Conservation (phyloP, 495 filamentous ascomycete species). For the Cairneyella variabilis region DNA sequence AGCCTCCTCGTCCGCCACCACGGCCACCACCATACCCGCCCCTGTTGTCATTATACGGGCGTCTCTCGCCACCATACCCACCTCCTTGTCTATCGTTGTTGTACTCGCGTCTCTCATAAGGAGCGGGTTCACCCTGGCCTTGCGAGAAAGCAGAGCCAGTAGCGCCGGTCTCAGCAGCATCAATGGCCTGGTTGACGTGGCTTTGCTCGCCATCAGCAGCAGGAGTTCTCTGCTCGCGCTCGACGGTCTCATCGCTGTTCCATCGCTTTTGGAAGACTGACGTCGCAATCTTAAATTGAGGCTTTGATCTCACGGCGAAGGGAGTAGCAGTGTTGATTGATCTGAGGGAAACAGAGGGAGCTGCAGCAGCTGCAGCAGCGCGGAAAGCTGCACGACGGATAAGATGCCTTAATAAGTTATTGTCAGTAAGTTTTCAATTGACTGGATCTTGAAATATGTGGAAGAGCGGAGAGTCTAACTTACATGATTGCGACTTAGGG, state of each 20-base stretch:
- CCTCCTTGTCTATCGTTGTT: neutral
- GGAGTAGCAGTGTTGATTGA: conserved; percentile 34
- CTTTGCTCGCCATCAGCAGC: conserved; percentile 23
- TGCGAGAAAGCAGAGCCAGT: neutral
- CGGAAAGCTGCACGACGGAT: conserved; percentile 55
- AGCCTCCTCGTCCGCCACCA: neutral
- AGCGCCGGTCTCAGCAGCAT: neutral
- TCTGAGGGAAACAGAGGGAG: conserved; percentile 38
- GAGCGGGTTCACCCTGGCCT: too few species aligned
- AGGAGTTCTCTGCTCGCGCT: conserved; percentile 24
- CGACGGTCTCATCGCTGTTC: conserved; percentile 33
- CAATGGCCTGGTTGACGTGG: conserved; percentile 15
- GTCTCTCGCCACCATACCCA: conserved; percentile 2
- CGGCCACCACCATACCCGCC: neutral
- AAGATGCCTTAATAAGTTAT: conserved; percentile 43
- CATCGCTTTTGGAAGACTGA: conserved; percentile 41
- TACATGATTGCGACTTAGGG: conserved; percentile 20
- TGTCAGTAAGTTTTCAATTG: conserved; percentile 1
- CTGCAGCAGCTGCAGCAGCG: conserved; percentile 47
- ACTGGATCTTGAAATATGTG: neutral
- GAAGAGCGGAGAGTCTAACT: neutral
- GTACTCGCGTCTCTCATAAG: too few species aligned
- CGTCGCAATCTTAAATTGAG: conserved; percentile 20
- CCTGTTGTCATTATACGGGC: neutral
- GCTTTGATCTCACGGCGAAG: conserved; percentile 24